These are phyloP conservation scores for Ustanciosporium gigantosporum DNA, from an alignment of 1,284 basidiomycete genomes.

Conservation along the genomic window DNA sequence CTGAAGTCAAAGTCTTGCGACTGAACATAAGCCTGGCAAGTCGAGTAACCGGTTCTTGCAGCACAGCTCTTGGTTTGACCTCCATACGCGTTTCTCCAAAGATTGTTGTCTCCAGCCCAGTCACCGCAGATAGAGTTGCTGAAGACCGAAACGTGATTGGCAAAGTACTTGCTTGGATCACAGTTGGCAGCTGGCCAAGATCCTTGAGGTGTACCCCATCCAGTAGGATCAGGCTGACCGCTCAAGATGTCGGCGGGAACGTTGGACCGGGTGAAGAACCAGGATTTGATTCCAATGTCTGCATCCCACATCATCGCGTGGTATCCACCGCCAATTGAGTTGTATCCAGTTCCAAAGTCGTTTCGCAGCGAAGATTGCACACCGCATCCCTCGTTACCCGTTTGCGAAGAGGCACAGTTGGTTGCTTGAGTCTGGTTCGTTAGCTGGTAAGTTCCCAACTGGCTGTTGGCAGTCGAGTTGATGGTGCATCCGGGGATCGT, in stretches of 20 bases:
- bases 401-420: slow-evolving; percentile 68
- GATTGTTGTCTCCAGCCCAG: slow-evolving; percentile 25
- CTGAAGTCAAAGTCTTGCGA: slow-evolving; percentile 23
- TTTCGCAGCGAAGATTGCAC: slow-evolving; percentile 64
- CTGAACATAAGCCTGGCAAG: slow-evolving; percentile 34
- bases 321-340: slow-evolving; percentile 69
- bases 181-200: slow-evolving; percentile 63
- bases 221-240: slow-evolving; percentile 59
- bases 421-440: slow-evolving; percentile 55
- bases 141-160: slow-evolving; percentile 42
- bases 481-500: slow-evolving; percentile 33
- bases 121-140: slow-evolving; percentile 44
- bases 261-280: slow-evolving; percentile 66
- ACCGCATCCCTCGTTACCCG: slow-evolving; percentile 71
- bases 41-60: slow-evolving; percentile 22
- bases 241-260: slow-evolving; percentile 63
- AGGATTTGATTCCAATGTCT: slow-evolving; percentile 64
- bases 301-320: slow-evolving; percentile 31
- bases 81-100: slow-evolving; percentile 27
- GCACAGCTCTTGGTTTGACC: slow-evolving; percentile 39
- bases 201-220: slow-evolving; percentile 66
- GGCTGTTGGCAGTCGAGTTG: slow-evolving; percentile 21
- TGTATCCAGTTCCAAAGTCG: slow-evolving; percentile 68
- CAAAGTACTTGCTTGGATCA: slow-evolving; percentile 65
- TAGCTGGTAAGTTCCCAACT: slow-evolving; percentile 22